Evolutionary conservation across 2,329 filamentous ascomycete genomes (phyloP).

Genomic region (Aspergillus spinulosporus): DNA sequence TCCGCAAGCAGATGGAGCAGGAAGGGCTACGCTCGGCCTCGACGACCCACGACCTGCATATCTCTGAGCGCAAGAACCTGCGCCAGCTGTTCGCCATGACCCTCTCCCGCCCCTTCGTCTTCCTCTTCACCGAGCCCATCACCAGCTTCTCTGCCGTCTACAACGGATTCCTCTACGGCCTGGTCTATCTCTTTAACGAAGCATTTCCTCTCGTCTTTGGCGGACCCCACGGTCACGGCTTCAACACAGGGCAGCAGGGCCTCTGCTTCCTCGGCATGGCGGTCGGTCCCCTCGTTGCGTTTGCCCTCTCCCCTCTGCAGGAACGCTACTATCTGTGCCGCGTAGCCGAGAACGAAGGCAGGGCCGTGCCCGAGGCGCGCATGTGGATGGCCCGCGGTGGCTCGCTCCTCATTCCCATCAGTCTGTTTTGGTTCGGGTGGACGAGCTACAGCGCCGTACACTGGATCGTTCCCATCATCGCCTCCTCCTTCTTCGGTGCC

Average conservation of each 20-base stretch:
- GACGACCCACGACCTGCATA: slow-evolving; percentile 45
- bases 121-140: slow-evolving; percentile 34
- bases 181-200: slow-evolving; percentile 76
- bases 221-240: slow-evolving; percentile 60
- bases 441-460: slow-evolving; percentile 58
- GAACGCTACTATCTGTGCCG: slow-evolving; percentile 36
- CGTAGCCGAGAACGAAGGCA: slow-evolving; percentile 47
- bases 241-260: slow-evolving; percentile 46
- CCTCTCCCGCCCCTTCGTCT: slow-evolving; percentile 62
- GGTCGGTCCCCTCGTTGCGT: neutral
- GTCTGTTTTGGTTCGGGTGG: slow-evolving; percentile 69
- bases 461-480: slow-evolving; percentile 69
- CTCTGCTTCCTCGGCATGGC: slow-evolving; percentile 40
- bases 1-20: slow-evolving; percentile 45
- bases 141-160: slow-evolving; percentile 31
- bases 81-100: slow-evolving; percentile 70
- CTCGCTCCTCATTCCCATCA: slow-evolving; percentile 61
- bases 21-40: slow-evolving; percentile 61
- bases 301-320: neutral
- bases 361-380: slow-evolving; percentile 59
- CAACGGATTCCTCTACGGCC: slow-evolving; percentile 61
- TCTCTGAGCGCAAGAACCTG: slow-evolving; percentile 60
- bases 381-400: slow-evolving; percentile 63
- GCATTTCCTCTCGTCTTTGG: slow-evolving; percentile 68
- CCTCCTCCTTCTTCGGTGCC: slow-evolving; percentile 27